Conservation (phyloP, 768 basidiomycete genomes). For the Mycena polygramma region DNA sequence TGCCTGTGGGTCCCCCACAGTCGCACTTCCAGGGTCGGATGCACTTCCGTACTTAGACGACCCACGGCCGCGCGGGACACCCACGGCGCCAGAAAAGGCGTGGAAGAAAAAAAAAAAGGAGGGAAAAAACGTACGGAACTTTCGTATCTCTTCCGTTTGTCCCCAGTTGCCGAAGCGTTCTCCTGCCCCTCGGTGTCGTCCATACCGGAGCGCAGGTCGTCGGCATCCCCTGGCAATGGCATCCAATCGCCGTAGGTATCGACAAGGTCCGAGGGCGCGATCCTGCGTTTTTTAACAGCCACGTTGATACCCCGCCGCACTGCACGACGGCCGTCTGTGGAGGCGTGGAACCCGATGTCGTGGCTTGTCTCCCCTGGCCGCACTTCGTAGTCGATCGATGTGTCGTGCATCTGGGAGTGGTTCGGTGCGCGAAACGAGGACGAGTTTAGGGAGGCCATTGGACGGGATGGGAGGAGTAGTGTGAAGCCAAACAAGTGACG, state of each 20-base stretch:
- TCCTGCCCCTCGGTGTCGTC: background rate
- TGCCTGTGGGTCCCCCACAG: no score
- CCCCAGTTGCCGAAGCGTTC: background rate
- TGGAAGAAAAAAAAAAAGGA: background rate
- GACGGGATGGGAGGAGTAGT: background rate
- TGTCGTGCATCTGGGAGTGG: background rate
- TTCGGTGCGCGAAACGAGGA: slow-evolving; percentile 7
- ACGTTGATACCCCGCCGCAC: background rate
- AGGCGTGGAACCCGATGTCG: background rate
- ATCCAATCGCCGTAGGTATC: slow-evolving; percentile 6
- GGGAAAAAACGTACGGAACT: background rate
- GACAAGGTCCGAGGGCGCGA: background rate
- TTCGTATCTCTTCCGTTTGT: slow-evolving; percentile 8
- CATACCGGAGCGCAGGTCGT: background rate
- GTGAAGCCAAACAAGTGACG: no score
- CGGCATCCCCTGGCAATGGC: background rate
- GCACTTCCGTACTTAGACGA: no score
- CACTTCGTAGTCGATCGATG: slow-evolving; percentile 2
- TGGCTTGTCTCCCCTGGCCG: background rate
- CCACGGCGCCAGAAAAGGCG: no score
- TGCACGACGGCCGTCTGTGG: background rate
- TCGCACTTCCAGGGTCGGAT: no score
- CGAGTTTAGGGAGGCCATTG: background rate
- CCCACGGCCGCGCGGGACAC: no score
- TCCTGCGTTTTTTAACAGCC: background rate